Percentiles rank a stretch among this genome's conserved stretches.
These are phyloP conservation scores for Verticillium tricorpus DNA, from an alignment of 2,329 filamentous ascomycete species.

Conservation along the genomic window DNA sequence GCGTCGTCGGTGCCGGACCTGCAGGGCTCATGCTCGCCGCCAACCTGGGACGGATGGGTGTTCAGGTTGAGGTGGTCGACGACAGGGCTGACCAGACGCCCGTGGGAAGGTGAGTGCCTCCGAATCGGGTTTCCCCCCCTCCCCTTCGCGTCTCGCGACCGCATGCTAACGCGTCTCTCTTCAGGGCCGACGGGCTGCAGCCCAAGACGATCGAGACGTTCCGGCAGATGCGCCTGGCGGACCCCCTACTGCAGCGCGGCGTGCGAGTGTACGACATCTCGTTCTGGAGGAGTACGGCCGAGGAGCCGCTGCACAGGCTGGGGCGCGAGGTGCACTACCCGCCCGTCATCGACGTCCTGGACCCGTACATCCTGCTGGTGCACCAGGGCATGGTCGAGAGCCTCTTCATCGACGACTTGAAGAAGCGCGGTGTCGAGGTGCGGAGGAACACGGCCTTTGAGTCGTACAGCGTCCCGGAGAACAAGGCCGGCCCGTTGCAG, in stretches of 20 bases:
- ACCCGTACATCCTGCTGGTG: slow-evolving; percentile 53
- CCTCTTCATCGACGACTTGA: slow-evolving; percentile 65
- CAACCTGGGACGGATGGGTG: slow-evolving; percentile 59
- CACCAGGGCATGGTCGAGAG: slow-evolving; percentile 76
- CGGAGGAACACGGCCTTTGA: slow-evolving; percentile 61
- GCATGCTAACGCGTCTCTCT: slow-evolving; percentile 11
- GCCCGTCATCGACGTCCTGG: slow-evolving; percentile 50
- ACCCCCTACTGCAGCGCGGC: slow-evolving; percentile 60
- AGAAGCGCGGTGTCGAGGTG: slow-evolving; percentile 58
- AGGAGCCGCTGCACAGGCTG: slow-evolving; percentile 52
- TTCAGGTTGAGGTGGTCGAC: slow-evolving; percentile 63
- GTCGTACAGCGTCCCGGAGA: slow-evolving; percentile 44
- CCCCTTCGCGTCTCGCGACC: neutral
- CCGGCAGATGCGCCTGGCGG: slow-evolving; percentile 68
- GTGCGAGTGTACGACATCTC: slow-evolving; percentile 70
- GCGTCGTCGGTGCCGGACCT: slow-evolving; percentile 51
- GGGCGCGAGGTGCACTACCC: slow-evolving; percentile 68
- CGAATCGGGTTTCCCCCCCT: neutral
- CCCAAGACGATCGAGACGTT: slow-evolving; percentile 77
- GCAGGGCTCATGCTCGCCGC: slow-evolving; percentile 52
- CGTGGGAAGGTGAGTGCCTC: slow-evolving; percentile 45
- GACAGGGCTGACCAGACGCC: slow-evolving; percentile 64
- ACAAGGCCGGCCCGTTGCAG: slow-evolving; percentile 39
- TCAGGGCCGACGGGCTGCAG: slow-evolving; percentile 66
- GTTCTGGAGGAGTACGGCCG: slow-evolving; percentile 59